Percentiles rank a stretch among this genome's conserved stretches.
These are phyloP conservation scores for Cyclocybe cylindracea DNA, from an alignment of 768 basidiomycete species.

Conservation along the genomic window DNA sequence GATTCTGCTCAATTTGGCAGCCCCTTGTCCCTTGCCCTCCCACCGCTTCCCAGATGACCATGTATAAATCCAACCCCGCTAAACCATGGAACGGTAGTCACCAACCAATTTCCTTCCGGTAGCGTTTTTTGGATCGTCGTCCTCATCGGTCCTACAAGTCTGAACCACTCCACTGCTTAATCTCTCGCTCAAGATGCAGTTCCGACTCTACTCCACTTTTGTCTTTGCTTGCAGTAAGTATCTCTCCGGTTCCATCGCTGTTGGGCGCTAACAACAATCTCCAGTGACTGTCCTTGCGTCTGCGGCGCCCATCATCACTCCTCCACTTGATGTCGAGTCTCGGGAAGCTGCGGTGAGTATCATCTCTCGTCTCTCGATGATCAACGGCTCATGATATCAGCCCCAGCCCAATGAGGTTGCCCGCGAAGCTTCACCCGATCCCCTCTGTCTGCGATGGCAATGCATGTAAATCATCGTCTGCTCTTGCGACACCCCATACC, in stretches of 20 bases:
- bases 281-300: constrained; percentile 20
- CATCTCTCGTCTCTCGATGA: not conserved
- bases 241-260: not conserved
- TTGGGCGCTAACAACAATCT: not conserved
- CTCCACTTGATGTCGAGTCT: constrained; percentile 20
- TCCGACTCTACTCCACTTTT: constrained; percentile 22
- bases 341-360: constrained; percentile 14
- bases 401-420: constrained; percentile 11
- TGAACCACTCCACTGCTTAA: constrained; percentile 5
- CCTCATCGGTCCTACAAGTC: constrained; percentile 1
- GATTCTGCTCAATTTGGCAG: too few relatives aligned
- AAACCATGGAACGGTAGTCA: too few relatives aligned
- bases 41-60: too few relatives aligned
- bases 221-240: constrained; percentile 29
- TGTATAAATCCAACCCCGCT: too few relatives aligned
- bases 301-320: constrained; percentile 27
- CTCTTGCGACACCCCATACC: not conserved
- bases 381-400: not conserved
- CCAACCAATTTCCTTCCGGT: not conserved
- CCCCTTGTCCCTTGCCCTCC: too few relatives aligned
- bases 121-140: not conserved
- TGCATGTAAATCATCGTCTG: constrained; percentile 15
- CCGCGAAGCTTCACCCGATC: constrained; percentile 20
- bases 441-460: constrained; percentile 10
- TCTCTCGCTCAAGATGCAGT: constrained; percentile 25